Percentiles rank a stretch among this genome's conserved stretches.
Conservation (phyloP, 2,329 filamentous ascomycete species). For the Claviceps sp. region DNA sequence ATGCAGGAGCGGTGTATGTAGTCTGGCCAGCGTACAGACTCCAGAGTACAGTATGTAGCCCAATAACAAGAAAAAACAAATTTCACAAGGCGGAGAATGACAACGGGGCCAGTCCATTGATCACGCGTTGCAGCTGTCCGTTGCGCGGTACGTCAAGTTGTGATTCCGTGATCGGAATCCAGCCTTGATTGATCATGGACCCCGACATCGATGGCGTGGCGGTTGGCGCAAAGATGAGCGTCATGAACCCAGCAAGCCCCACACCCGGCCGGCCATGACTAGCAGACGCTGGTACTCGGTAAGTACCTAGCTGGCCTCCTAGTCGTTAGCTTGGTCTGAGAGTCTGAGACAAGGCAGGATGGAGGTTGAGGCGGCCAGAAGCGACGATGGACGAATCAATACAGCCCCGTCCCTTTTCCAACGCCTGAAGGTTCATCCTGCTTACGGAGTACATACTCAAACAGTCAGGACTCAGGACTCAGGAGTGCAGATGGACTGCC, state of each 20-base stretch:
- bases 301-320: not conserved
- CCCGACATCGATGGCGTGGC: too few species aligned
- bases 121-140: not conserved
- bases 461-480: too few species aligned
- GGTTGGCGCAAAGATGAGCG: not conserved
- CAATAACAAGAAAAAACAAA: not conserved
- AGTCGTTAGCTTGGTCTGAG: not conserved
- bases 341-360: not conserved
- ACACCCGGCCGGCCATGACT: not conserved
- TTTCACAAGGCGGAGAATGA: not conserved
- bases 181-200: too few species aligned
- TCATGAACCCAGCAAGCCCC: not conserved
- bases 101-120: not conserved
- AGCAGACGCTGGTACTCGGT: not conserved
- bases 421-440: not conserved
- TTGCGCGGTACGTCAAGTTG: not conserved
- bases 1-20: not conserved
- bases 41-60: not conserved
- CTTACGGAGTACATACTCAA: too few species aligned
- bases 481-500: too few species aligned
- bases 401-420: not conserved
- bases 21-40: too few species aligned
- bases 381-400: not conserved
- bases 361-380: not conserved
- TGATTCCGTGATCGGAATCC: too few species aligned